Percentiles rank a stretch among this genome's conserved stretches.
Conservation (phyloP, 805 yeast species). For the Komagataella kurtzmanii region DNA sequence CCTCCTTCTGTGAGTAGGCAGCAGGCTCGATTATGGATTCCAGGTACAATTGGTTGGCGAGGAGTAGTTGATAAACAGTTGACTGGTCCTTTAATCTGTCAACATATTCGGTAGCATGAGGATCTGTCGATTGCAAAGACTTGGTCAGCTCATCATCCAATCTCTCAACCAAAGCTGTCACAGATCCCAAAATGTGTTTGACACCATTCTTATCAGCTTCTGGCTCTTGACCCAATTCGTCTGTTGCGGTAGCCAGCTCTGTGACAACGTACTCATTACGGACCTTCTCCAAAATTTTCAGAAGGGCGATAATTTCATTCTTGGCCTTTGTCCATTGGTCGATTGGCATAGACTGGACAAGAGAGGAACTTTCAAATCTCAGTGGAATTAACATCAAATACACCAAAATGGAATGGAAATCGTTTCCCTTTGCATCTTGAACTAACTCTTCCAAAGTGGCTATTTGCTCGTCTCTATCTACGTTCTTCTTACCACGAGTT, state of each 20-base stretch:
- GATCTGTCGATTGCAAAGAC: slow-evolving; percentile 80
- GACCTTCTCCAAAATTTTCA: slow-evolving; percentile 57
- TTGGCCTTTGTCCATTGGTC: slow-evolving; percentile 70
- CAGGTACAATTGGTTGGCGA: slow-evolving; percentile 78
- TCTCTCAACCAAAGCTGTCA: slow-evolving; percentile 80
- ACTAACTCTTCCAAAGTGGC: slow-evolving; percentile 50
- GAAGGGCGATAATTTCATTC: slow-evolving; percentile 44
- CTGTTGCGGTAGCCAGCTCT: slow-evolving; percentile 59
- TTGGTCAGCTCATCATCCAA: slow-evolving; percentile 88
- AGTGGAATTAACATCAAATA: slow-evolving; percentile 75
- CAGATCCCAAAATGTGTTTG: slow-evolving; percentile 67
- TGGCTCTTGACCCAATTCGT: slow-evolving; percentile 68
- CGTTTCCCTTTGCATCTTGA: slow-evolving; percentile 28
- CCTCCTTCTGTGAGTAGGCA: slow-evolving; percentile 26
- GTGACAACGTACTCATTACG: slow-evolving; percentile 46
- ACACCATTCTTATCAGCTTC: slow-evolving; percentile 51
- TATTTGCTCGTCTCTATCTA: slow-evolving; percentile 73
- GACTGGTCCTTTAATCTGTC: slow-evolving; percentile 84
- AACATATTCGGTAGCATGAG: slow-evolving; percentile 89
- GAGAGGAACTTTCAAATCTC: slow-evolving; percentile 69
- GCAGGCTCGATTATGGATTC: slow-evolving; percentile 44
- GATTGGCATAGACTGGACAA: slow-evolving; percentile 59
- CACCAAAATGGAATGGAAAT: slow-evolving; percentile 69
- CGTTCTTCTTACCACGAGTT: slow-evolving; percentile 90
- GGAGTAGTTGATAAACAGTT: slow-evolving; percentile 56